Percentiles rank a stretch among this genome's conserved stretches.
Evolutionary conservation across 2,329 filamentous ascomycete species (phyloP).

Genomic region (Neonectria ditissima): DNA sequence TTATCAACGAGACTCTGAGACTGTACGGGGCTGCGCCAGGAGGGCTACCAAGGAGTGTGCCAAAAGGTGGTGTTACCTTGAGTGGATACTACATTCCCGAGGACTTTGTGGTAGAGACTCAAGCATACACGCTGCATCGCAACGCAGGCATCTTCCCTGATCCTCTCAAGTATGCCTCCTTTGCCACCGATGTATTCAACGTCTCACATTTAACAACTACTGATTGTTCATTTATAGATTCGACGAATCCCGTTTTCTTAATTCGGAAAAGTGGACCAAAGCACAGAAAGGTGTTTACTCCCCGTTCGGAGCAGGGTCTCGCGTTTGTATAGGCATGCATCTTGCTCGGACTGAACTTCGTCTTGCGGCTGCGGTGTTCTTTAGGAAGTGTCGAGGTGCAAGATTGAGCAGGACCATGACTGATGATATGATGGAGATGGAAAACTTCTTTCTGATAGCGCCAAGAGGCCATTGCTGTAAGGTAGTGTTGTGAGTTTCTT

Average conservation of each 20-base stretch:
- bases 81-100: constrained; percentile 7
- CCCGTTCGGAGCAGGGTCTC: constrained; percentile 29
- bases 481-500: neutral
- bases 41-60: constrained; percentile 18
- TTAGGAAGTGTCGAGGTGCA: constrained; percentile 19
- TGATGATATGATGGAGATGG: constrained; percentile 29
- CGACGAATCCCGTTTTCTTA: constrained; percentile 10
- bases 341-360: constrained; percentile 33
- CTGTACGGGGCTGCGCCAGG: constrained; percentile 34
- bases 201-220: too few relatives aligned
- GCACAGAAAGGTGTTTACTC: constrained; percentile 2
- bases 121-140: constrained; percentile 27
- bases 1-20: constrained; percentile 29
- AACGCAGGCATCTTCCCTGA: constrained; percentile 11
- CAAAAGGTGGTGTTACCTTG: constrained; percentile 6
- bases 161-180: constrained; percentile 8
- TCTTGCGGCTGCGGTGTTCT: constrained; percentile 26
- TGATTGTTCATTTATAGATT: neutral
- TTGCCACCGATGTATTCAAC: rapidly evolving
- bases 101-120: constrained; percentile 18
- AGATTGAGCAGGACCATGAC: constrained; percentile 3
- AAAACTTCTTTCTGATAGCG: constrained; percentile 12
- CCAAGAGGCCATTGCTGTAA: constrained; percentile 11
- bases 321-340: constrained; percentile 30
- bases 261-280: neutral